Evolutionary conservation across 2,329 filamentous ascomycete genomes (phyloP), one percentile per base, ranked within the genome.

Genomic region (Fusarium pseudocircinatum): DNA sequence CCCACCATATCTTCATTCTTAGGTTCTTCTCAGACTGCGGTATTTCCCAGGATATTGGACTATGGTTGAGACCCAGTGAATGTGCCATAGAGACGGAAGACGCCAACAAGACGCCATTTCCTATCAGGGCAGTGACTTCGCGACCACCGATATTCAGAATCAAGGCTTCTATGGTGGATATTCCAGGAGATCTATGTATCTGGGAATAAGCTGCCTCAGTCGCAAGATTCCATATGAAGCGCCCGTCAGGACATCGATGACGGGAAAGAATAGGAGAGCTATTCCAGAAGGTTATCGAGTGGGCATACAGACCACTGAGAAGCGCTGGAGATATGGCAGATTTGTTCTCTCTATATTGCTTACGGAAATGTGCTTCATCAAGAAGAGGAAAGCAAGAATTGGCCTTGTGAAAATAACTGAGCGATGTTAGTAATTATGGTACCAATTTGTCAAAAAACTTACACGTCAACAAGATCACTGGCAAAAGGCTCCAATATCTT

Each of bases 181-280:
- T 81, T 3, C 89, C 87, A 0, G 89, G 89, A 0, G 87, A 87
- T 3, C 88, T 84, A 56, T 89, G 86, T 12, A 91, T 85, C 65
- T 91, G 89, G 1, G 86, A 88, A 70, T 90, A 89, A 7, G 90
- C 82, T 2, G 89, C 88, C 59, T 88, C 88, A 26, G 86, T 88
- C 12, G 89, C 89, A 65, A 90, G 84, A 65, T 91, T 91, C 85
- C 90, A 90, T 14, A 89, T 86, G 76, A 89, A 91, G 49, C 88
- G 85, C 44, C 85, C 83, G 74, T 92, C 89, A 0, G 89, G 89
- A 53, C 86, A 83, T 9, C 85, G 84, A 64, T 87, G 84, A 10
- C 80, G 79, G 9, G 81, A 80, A 7, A 87, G 77, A 8, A 82
- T 79, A 1, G 82, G 82, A 1, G 85, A 85, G 59, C 85, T 84